Evolutionary conservation across 176 grass and related monocot species (phyloP).

Genomic region (Oryza glumipatula): DNA sequence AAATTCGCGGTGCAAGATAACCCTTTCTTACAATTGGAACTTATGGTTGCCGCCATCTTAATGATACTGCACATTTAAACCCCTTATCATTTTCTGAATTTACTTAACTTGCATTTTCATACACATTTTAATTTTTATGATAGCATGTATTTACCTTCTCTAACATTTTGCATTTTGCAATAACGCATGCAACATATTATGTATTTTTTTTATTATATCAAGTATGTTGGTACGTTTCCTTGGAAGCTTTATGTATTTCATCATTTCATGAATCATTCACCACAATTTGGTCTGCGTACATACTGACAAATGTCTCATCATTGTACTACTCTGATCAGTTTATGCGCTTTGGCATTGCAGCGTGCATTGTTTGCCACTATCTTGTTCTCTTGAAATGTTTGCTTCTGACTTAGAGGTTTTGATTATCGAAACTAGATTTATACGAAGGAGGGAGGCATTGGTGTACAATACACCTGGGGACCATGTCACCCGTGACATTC

Average conservation of each 20-base stretch:
- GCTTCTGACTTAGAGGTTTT: conserved; percentile 8
- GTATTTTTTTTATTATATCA: background rate
- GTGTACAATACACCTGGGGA: conserved; percentile 97
- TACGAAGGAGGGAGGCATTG: conserved; percentile 89
- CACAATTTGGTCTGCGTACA: background rate
- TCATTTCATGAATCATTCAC: background rate
- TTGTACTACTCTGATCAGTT: background rate
- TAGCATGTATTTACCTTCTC: conserved; percentile 5
- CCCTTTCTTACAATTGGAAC: background rate
- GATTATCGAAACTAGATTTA: conserved; percentile 47
- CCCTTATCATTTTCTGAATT: background rate
- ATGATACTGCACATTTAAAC: background rate
- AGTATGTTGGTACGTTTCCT: background rate
- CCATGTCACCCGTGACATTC: conserved; percentile 91
- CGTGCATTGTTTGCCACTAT: background rate
- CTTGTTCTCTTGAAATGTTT: background rate
- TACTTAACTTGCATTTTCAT: conserved; percentile 4
- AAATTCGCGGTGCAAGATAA: background rate
- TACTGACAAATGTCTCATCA: background rate
- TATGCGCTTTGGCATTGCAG: background rate
- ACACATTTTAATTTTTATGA: background rate
- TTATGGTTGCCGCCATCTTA: background rate
- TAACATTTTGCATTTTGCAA: background rate
- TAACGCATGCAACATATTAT: background rate
- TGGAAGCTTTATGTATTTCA: background rate